Evolutionary conservation across 768 basidiomycete species (phyloP).

Genomic region (Boletus rufocinnamomeus): DNA sequence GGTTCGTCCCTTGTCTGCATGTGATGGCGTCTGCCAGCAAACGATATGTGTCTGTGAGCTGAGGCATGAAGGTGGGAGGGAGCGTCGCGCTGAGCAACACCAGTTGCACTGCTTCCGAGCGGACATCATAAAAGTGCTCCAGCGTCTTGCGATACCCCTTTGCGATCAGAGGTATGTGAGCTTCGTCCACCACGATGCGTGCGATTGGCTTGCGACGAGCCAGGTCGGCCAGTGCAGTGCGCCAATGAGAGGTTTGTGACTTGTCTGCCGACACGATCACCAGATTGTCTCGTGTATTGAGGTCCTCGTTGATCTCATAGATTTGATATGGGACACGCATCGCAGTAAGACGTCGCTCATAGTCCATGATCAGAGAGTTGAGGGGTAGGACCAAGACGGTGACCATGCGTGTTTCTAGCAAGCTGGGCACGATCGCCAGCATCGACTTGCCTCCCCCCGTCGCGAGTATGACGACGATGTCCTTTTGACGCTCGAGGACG

Average conservation of each 20-base stretch:
- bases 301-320: background rate
- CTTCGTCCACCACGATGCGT: constrained; percentile 28
- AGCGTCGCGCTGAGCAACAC: constrained; percentile 27
- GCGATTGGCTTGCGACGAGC: background rate
- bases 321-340: background rate
- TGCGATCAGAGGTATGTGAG: constrained; percentile 17
- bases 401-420: background rate
- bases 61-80: background rate
- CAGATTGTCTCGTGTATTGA: background rate
- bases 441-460: constrained; percentile 3
- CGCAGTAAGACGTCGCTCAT: background rate
- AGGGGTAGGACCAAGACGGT: background rate
- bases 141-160: constrained; percentile 14
- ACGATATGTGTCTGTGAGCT: accelerated
- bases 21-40: background rate
- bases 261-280: constrained; percentile 15
- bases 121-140: background rate
- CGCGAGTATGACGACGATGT: background rate
- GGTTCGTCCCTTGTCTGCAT: background rate
- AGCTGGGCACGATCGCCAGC: background rate
- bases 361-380: too few species aligned
- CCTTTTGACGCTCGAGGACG: background rate
- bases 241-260: constrained; percentile 6
- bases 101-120: constrained; percentile 10
- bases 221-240: background rate